Base-by-base conservation (phyloP, 2,329 filamentous ascomycete species). In the Zymoseptoria tritici region DNA sequence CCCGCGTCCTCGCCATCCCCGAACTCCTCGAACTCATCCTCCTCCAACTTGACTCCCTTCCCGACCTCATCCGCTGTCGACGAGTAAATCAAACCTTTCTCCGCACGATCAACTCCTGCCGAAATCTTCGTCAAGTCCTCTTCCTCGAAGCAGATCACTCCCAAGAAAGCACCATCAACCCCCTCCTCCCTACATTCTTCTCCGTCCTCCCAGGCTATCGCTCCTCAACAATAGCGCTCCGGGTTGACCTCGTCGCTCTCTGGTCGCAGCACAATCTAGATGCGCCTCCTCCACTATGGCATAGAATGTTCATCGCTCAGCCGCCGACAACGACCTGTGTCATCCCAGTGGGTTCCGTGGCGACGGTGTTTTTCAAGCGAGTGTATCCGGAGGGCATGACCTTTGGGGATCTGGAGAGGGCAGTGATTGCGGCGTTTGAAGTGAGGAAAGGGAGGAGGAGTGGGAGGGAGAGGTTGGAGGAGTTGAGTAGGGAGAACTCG, bases 341-440 rank as follows among this genome's bases (percentile, higher is more conserved):
- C 22, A 66, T 66, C 19, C 63, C 64, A 1, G 57, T 62, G 1
- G 62, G 61, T 9, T 55, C 55, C 36, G 58, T 61, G 21, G 49
- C 57, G 26, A 66, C 64, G 3, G 61, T 63, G 1, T 66, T 58
- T 57, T 61, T 60, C 9, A 49, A 62, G n/a, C 58, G 63, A 21
- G 60, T 55, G 20, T 66, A 65, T 49, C 60, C 63, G 16, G 61
- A 64, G 24, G 64, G 64, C 26, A 66, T 66, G 61, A 66, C 63
- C 7, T 65, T 65, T 49, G 61, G 60, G 2, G 63, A 66, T 52
- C 50, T 66, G 13, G 57, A 62, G 24, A 54, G 57, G 4, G 63
- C 64, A 9, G 55, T 66, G 4, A 62, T 66, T 31, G 60, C 64
- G 31, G 64, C 64, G 11, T 65, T 61, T 21, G 58, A 66, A 26